Percentiles rank a stretch among this genome's conserved stretches.
phyloP scores from a whole-genome alignment of 2,329 filamentous ascomycete species.

The Leptographium flavum region DNA sequence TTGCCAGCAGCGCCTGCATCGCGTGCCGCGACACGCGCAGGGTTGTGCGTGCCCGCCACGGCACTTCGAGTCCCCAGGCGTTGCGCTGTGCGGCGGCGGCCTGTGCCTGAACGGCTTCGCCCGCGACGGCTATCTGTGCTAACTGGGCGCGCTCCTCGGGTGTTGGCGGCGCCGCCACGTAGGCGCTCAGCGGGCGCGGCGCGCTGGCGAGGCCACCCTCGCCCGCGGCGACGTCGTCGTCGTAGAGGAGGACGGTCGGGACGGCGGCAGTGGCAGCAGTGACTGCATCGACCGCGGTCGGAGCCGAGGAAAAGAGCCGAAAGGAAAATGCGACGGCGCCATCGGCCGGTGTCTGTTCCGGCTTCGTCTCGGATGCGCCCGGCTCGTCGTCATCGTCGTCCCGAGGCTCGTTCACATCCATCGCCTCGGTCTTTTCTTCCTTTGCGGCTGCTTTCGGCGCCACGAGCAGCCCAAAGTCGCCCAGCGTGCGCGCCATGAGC shows the following conservation, averaged over 20 bases:
- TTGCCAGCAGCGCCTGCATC: constrained; percentile 8
- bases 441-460: background rate
- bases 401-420: background rate
- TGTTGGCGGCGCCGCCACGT: constrained; percentile 27
- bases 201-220: constrained; percentile 24
- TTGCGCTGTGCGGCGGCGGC: constrained; percentile 23
- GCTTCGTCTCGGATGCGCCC: background rate
- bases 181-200: constrained; percentile 31
- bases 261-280: background rate
- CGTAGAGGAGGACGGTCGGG: constrained; percentile 30
- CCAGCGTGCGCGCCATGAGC: constrained; percentile 8
- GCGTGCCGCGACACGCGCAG: constrained; percentile 20
- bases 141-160: constrained; percentile 25
- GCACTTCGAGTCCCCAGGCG: constrained; percentile 44
- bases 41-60: constrained; percentile 38
- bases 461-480: constrained; percentile 1
- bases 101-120: constrained; percentile 30
- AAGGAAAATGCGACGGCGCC: constrained; percentile 7
- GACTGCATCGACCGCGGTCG: background rate
- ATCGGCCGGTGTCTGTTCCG: background rate
- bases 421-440: background rate
- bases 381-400: background rate
- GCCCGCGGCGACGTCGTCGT: constrained; percentile 23
- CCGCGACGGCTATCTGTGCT: constrained; percentile 31
- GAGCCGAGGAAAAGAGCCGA: constrained; percentile 8